Percentiles rank a stretch among this genome's conserved stretches.
phyloP scores from a whole-genome alignment of 257 asterid species.

The Orobanche coerulescens region DNA sequence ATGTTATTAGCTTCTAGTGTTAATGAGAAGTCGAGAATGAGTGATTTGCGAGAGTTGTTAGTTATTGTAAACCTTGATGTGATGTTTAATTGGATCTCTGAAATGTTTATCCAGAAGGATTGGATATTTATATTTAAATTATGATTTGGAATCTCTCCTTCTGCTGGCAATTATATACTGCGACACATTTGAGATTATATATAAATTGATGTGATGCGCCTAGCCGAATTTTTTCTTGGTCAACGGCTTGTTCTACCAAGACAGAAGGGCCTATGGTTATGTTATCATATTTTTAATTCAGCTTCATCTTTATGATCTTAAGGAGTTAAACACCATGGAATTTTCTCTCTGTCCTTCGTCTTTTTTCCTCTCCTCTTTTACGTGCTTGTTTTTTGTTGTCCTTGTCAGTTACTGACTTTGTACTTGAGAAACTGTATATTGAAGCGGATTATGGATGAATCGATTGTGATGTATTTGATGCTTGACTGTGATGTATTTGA shows the following conservation, averaged over 20 bases:
- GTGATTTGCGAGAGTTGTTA: background rate
- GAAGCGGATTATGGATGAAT: background rate
- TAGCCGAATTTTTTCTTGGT: background rate
- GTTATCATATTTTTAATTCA: background rate
- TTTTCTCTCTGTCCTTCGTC: background rate
- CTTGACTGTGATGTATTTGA: slow-evolving; percentile 9
- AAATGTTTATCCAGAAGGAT: background rate
- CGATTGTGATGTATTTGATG: slow-evolving; percentile 9
- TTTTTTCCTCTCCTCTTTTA: background rate
- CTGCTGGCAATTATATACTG: background rate
- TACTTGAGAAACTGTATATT: background rate
- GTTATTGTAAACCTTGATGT: background rate
- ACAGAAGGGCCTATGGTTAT: background rate
- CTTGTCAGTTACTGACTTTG: slow-evolving; percentile 1
- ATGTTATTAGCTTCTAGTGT: no score
- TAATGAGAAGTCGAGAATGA: background rate
- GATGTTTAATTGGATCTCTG: background rate
- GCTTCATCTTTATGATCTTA: background rate
- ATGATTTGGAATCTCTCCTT: background rate
- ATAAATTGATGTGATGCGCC: no score
- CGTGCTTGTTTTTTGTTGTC: background rate
- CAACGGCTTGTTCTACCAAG: background rate
- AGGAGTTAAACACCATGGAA: background rate
- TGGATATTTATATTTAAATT: background rate
- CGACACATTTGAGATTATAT: background rate